phyloP scores from a whole-genome alignment of 2,329 filamentous ascomycete species.

The Leptographium lundbergii region DNA sequence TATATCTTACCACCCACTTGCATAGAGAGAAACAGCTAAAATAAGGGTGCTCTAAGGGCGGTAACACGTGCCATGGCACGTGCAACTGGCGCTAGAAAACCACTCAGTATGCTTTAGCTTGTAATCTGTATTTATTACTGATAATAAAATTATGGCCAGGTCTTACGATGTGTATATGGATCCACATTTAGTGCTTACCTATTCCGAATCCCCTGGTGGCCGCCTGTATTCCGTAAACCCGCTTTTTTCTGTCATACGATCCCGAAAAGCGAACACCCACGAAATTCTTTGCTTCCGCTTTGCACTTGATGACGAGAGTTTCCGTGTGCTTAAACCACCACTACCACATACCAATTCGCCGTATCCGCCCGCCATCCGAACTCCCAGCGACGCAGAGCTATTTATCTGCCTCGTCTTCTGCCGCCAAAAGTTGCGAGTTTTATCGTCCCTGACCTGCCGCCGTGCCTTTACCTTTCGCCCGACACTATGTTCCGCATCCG shows the following conservation, averaged over 20 bases:
- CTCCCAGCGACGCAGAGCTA: not conserved
- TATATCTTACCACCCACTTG: too few species aligned
- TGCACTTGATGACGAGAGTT: not conserved
- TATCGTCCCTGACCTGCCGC: not conserved
- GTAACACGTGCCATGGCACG: too few species aligned
- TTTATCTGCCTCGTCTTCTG: not conserved
- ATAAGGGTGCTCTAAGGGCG: too few species aligned
- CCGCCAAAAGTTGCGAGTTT: not conserved
- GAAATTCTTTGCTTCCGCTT: conserved; percentile 7
- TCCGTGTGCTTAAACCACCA: not conserved
- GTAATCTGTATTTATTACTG: too few species aligned
- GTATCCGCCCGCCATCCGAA: not conserved
- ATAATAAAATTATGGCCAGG: not conserved
- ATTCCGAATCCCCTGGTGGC: not conserved
- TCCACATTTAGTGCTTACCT: not conserved
- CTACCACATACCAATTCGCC: not conserved
- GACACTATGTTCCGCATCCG: conserved; percentile 41
- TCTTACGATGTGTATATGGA: not conserved
- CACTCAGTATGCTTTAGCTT: too few species aligned
- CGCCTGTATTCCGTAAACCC: conserved; percentile 1
- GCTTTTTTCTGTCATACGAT: conserved; percentile 13
- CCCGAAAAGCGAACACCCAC: conserved; percentile 1
- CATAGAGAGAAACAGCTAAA: too few species aligned
- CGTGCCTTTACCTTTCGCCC: conserved; percentile 1
- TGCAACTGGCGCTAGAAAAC: too few species aligned